A percentile compares a stretch with the other conserved stretches of the same genome.
phyloP scores from a whole-genome alignment of 495 filamentous ascomycete species.

The Aspergillus conjunctus region DNA sequence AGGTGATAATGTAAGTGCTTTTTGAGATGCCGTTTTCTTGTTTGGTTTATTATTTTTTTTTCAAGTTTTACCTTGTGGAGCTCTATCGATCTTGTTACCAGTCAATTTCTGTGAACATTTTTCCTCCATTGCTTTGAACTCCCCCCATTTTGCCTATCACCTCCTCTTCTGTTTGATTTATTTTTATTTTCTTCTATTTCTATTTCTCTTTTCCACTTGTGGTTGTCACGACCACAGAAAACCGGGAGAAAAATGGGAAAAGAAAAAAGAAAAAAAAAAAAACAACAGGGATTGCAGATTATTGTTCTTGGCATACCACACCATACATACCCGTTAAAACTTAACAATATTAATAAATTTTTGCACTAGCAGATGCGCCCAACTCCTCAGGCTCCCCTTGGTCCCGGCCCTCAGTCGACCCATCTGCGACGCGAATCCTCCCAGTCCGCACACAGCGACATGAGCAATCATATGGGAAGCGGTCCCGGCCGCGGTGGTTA shows the following conservation, averaged over 20 bases:
- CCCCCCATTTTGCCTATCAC: constrained; percentile 4
- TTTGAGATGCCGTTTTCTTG: neutral
- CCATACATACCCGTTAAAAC: constrained; percentile 6
- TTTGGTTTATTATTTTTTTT: constrained; percentile 11
- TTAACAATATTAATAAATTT: constrained; percentile 24
- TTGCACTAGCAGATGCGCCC: constrained; percentile 56
- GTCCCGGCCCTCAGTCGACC: constrained; percentile 63
- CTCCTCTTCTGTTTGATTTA: neutral
- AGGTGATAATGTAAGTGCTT: constrained; percentile 66
- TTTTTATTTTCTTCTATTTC: constrained; percentile 2
- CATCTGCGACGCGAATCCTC: constrained; percentile 84
- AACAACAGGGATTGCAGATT: neutral
- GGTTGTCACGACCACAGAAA: neutral
- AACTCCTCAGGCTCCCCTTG: constrained; percentile 59
- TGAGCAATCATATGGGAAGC: constrained; percentile 59
- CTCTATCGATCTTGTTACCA: neutral
- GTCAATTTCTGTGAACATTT: neutral
- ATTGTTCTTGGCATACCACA: constrained; percentile 30
- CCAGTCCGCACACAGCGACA: constrained; percentile 76
- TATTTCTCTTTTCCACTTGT: constrained; percentile 1
- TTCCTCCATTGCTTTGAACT: neutral
- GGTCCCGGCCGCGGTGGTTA: constrained; percentile 58
- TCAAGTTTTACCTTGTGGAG: neutral
- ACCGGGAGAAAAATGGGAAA: neutral
- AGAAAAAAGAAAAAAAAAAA: constrained; percentile 1